Evolutionary conservation across 2,329 filamentous ascomycete species (phyloP), one percentile per base, ranked within the genome.

Genomic region (Penicillium sp.): DNA sequence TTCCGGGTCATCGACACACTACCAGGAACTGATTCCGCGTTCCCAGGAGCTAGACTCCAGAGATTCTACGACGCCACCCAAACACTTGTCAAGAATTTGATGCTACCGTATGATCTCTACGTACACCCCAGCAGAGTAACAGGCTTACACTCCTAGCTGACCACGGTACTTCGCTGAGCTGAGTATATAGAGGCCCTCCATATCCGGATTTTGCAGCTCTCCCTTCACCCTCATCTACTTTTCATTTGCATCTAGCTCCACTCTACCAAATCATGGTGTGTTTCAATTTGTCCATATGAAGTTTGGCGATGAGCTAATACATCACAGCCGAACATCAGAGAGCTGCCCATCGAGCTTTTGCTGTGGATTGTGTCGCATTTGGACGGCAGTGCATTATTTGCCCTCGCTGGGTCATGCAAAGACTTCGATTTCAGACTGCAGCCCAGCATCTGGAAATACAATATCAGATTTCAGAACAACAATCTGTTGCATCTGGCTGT

Each of bases 391-490:
- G 46, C 46, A 14, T 14, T 49, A 18, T 49, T 49, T 18, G 46
- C 46, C 46, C 35, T 49, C 13, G 24, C 24, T 32, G 22, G 16
- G 16, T 39, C 46, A 13, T 49, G 35, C 35, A 49, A 39, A 49
- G n/a, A 16, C 24, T 4, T 49, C 7, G 4, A 49, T 49, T 39
- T 39, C 13, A 49, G 24, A 49, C 34, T 49, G 3, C 35, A 49
- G 22, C 46, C 46, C 24, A 40, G 47, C 47, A 29, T 29, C 26
- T 49, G 10, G 46, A 49, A 13, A 49, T 49, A 49, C 4, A 49
- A 49, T 7, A 55, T 48, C 45, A 29, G 44, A 34, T 55, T 48
- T 32, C 39, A 55, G 45, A 55, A 55, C n/a, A 55, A n/a, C n/a
- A n/a, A n/a, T n/a, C n/a, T n/a, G n/a, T n/a, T n/a, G n/a, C n/a